Conservation (phyloP, 495 filamentous ascomycete species). For the Aspergillus bridgeri region DNA sequence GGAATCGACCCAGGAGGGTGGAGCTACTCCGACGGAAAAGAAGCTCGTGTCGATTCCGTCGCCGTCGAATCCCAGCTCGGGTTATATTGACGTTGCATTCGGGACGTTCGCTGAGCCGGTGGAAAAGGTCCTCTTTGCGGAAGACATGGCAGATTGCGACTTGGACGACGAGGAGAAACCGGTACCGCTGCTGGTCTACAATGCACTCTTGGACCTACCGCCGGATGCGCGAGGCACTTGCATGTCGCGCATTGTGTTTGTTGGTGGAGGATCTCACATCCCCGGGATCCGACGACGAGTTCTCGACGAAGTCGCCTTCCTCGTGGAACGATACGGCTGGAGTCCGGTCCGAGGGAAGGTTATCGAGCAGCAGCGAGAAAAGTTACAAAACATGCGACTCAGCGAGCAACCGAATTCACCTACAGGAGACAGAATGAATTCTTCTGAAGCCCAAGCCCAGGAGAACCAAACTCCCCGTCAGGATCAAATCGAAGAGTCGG, state of each 20-base stretch:
- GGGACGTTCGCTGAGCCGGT: slow-evolving; percentile 65
- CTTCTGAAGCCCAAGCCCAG: not conserved
- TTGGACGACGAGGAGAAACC: slow-evolving; percentile 85
- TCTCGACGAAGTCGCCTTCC: slow-evolving; percentile 63
- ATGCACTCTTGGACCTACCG: slow-evolving; percentile 67
- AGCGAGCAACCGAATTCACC: slow-evolving; percentile 21
- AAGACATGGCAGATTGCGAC: slow-evolving; percentile 47
- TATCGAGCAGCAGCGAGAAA: slow-evolving; percentile 51
- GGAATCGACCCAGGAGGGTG: slow-evolving; percentile 3
- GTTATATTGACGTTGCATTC: slow-evolving; percentile 57
- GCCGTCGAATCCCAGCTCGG: slow-evolving; percentile 36
- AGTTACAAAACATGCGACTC: slow-evolving; percentile 45
- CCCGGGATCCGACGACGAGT: slow-evolving; percentile 79
- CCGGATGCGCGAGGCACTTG: slow-evolving; percentile 78
- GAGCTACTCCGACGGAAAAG: slow-evolving; percentile 5
- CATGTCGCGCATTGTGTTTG: slow-evolving; percentile 87
- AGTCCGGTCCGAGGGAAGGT: slow-evolving; percentile 64
- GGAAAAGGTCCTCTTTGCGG: slow-evolving; percentile 69
- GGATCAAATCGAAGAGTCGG: slow-evolving; percentile 29
- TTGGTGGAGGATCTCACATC: slow-evolving; percentile 76
- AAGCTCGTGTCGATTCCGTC: slow-evolving; percentile 41
- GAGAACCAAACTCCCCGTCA: slow-evolving; percentile 6
- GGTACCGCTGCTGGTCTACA: slow-evolving; percentile 70
- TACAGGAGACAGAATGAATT: too few relatives aligned
- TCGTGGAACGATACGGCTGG: slow-evolving; percentile 72